Evolutionary conservation across 2,329 filamentous ascomycete genomes (phyloP).

Genomic region (Scorias spongiosa): DNA sequence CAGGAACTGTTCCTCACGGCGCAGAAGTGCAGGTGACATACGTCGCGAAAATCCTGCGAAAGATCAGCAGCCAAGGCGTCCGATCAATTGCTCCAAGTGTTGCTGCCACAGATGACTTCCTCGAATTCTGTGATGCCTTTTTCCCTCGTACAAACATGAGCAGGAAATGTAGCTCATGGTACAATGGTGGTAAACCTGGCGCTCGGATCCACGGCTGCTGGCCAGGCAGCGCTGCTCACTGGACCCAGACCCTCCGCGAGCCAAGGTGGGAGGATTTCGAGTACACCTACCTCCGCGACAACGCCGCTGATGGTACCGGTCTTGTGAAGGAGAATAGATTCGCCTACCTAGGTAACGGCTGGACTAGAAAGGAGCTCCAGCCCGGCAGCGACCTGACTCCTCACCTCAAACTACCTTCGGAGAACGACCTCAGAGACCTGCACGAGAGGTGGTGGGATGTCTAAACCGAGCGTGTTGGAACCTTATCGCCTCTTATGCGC

Average conservation of each 20-base stretch:
- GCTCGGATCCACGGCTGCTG: conserved; percentile 52
- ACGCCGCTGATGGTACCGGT: conserved; percentile 5
- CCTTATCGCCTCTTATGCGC: too few relatives aligned
- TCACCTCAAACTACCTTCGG: conserved; percentile 42
- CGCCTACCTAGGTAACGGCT: conserved; percentile 53
- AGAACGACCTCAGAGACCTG: conserved; percentile 44
- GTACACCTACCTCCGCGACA: conserved; percentile 26
- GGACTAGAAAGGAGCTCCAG: conserved; percentile 44
- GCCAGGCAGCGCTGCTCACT: conserved; percentile 51
- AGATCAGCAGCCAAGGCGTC: conserved; percentile 29
- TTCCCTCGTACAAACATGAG: conserved; percentile 38
- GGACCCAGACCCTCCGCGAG: conserved; percentile 41
- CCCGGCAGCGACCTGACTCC: conserved; percentile 44
- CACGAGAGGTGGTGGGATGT: conserved; percentile 50
- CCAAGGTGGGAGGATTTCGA: conserved; percentile 46
- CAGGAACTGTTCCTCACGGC: conserved; percentile 26
- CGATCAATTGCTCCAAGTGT: conserved; percentile 29
- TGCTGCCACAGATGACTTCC: conserved; percentile 36
- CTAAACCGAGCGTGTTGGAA: not conserved
- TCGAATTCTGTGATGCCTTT: conserved; percentile 30
- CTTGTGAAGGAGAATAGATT: conserved; percentile 35
- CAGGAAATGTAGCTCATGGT: conserved; percentile 56
- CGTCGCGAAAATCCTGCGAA: conserved; percentile 24
- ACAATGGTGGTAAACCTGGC: conserved; percentile 48
- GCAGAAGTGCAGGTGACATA: conserved; percentile 24